Percentiles rank a stretch among this genome's conserved stretches.
These are phyloP conservation scores for Aspergillus vadensis DNA, from an alignment of 2,329 filamentous ascomycete species.

Conservation along the genomic window DNA sequence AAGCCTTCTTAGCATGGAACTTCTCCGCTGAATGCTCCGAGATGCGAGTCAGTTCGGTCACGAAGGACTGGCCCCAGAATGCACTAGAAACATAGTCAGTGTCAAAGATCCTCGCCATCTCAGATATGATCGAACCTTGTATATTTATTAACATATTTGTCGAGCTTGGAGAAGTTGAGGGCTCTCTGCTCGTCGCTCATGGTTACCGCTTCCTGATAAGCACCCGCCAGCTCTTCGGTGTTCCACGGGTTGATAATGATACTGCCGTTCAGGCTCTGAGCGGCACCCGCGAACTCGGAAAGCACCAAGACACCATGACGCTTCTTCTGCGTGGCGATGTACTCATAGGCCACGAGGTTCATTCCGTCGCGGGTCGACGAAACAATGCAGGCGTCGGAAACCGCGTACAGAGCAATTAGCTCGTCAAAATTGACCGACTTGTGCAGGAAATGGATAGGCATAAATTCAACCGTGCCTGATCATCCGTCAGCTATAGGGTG, in stretches of 20 bases:
- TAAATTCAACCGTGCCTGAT: conserved; percentile 86
- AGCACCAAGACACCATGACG: conserved; percentile 92
- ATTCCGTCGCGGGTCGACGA: conserved; percentile 97
- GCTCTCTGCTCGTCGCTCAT: conserved; percentile 88
- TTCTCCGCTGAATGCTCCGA: conserved; percentile 46
- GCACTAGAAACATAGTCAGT: conserved; percentile 56
- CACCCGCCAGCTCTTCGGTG: conserved; percentile 89
- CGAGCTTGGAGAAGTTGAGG: conserved; percentile 85
- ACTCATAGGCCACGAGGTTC: conserved; percentile 98
- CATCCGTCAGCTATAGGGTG: conserved; percentile 17
- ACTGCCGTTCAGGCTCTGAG: conserved; percentile 89
- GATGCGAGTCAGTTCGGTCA: conserved; percentile 72
- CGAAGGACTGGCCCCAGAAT: conserved; percentile 95
- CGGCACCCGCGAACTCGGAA: conserved; percentile 94
- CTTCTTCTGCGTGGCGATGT: conserved; percentile 89
- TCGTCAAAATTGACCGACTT: conserved; percentile 95
- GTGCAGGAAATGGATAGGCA: conserved; percentile 98
- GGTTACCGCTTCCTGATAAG: conserved; percentile 93
- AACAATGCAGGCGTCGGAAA: conserved; percentile 89
- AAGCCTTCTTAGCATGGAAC: conserved; percentile 36
- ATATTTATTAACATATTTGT: conserved; percentile 96
- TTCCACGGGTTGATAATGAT: conserved; percentile 99
- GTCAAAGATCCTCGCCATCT: background rate
- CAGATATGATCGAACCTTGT: conserved; percentile 62
- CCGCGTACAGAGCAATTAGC: conserved; percentile 87